These are phyloP conservation scores for Takashimella koratensis DNA, from an alignment of 1,284 basidiomycete species.

Conservation along the genomic window DNA sequence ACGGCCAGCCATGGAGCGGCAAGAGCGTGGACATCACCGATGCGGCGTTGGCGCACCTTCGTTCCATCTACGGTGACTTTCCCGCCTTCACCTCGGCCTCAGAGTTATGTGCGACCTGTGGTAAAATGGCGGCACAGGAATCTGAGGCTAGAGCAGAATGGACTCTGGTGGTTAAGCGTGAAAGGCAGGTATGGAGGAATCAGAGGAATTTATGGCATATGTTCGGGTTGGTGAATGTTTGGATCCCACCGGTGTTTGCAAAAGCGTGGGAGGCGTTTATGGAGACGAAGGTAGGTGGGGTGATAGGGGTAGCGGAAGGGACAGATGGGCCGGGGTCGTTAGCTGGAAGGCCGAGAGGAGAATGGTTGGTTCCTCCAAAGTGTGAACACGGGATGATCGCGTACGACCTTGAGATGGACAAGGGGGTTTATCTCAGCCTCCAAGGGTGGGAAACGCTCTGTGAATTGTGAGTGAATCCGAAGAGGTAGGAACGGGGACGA, in stretches of 20 bases:
- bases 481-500: background rate
- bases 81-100: conserved; percentile 7
- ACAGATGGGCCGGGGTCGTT: no score
- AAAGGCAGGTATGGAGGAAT: conserved; percentile 5
- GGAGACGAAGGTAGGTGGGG: background rate
- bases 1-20: conserved; percentile 16
- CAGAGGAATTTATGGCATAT: conserved; percentile 4
- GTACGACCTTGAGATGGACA: conserved; percentile 32
- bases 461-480: conserved; percentile 17
- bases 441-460: conserved; percentile 25
- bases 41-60: conserved; percentile 21
- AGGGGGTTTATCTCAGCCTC: conserved; percentile 12
- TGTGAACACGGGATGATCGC: conserved; percentile 36
- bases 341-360: background rate
- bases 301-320: background rate
- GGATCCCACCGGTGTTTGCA: conserved; percentile 23
- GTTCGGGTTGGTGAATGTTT: conserved; percentile 22
- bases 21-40: conserved; percentile 9
- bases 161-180: conserved; percentile 3
- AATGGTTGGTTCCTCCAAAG: background rate
- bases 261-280: conserved; percentile 23
- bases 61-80: conserved; percentile 32
- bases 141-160: background rate
- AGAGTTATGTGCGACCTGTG: conserved; percentile 18
- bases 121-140: background rate